These are phyloP conservation scores for Ophiosphaerella herpotricha DNA, from an alignment of 2,329 filamentous ascomycete species.

Conservation along the genomic window DNA sequence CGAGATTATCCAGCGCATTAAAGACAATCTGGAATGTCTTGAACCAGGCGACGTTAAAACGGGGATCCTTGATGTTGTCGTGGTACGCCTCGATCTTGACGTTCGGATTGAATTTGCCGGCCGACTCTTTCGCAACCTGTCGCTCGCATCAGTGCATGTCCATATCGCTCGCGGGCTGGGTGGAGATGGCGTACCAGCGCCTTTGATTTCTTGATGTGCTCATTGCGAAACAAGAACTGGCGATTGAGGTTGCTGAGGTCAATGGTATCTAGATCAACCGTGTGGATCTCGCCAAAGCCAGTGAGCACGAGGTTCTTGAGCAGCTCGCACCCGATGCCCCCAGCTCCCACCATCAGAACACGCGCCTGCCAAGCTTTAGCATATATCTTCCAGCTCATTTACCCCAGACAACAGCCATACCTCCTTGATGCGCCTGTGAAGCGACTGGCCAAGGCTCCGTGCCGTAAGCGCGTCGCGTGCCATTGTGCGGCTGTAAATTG, in stretches of 20 bases:
- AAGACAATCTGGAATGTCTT: slow-evolving; percentile 82
- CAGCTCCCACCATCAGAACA: slow-evolving; percentile 92
- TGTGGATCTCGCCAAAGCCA: slow-evolving; percentile 89
- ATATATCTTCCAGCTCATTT: slow-evolving; percentile 7
- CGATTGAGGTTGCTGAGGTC: slow-evolving; percentile 97
- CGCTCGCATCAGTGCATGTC: slow-evolving; percentile 22
- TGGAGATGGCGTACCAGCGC: slow-evolving; percentile 68
- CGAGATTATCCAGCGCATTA: slow-evolving; percentile 95
- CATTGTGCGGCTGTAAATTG: slow-evolving; percentile 40
- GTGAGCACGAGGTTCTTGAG: slow-evolving; percentile 94
- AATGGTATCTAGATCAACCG: slow-evolving; percentile 97
- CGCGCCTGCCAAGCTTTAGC: slow-evolving; percentile 65
- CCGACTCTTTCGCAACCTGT: slow-evolving; percentile 89
- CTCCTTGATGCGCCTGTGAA: slow-evolving; percentile 71
- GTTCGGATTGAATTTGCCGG: slow-evolving; percentile 85
- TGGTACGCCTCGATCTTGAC: slow-evolving; percentile 87
- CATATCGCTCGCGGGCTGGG: not conserved
- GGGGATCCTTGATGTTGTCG: slow-evolving; percentile 88
- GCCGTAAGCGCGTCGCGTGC: slow-evolving; percentile 55
- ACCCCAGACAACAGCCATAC: slow-evolving; percentile 49
- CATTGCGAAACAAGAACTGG: slow-evolving; percentile 93
- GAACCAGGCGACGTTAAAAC: slow-evolving; percentile 91
- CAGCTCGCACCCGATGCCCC: slow-evolving; percentile 95
- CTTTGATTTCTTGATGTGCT: slow-evolving; percentile 98
- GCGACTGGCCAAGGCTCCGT: slow-evolving; percentile 63